Percentiles rank a stretch among this genome's conserved stretches.
Evolutionary conservation across 768 basidiomycete species (phyloP).

Genomic region (Amanita fuliginea): DNA sequence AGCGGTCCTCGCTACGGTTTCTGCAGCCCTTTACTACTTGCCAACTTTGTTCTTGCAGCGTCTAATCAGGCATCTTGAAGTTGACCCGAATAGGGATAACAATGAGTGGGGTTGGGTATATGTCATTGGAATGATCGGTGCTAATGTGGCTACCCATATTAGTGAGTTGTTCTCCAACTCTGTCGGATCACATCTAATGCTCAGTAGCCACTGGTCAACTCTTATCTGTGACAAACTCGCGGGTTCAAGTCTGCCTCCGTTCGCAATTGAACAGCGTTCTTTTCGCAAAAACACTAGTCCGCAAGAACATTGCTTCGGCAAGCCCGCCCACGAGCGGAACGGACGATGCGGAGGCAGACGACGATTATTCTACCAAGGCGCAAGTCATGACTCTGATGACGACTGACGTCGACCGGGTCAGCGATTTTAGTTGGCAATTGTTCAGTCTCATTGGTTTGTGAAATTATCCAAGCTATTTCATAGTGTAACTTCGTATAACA

Average conservation of each 20-base stretch:
- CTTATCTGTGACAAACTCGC: conserved; percentile 60
- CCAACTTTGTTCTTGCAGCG: conserved; percentile 49
- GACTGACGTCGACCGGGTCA: conserved; percentile 84
- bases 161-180: conserved; percentile 14
- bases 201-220: conserved; percentile 51
- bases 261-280: conserved; percentile 77
- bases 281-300: conserved; percentile 76
- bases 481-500: conserved; percentile 12
- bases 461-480: neutral
- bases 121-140: conserved; percentile 23
- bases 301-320: conserved; percentile 77
- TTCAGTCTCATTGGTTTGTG: conserved; percentile 61
- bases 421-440: conserved; percentile 74
- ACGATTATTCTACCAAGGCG: conserved; percentile 53
- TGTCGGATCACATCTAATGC: neutral
- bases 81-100: conserved; percentile 42
- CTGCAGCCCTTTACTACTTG: conserved; percentile 58
- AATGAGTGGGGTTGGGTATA: conserved; percentile 69
- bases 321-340: conserved; percentile 13
- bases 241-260: conserved; percentile 57
- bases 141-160: conserved; percentile 22
- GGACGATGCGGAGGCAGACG: conserved; percentile 26
- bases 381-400: conserved; percentile 96
- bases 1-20: conserved; percentile 37
- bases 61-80: conserved; percentile 56